A percentile compares a stretch with the other conserved stretches of the same genome.
These are phyloP conservation scores for Corynascus novoguineensis DNA, from an alignment of 495 filamentous ascomycete species.

Conservation along the genomic window DNA sequence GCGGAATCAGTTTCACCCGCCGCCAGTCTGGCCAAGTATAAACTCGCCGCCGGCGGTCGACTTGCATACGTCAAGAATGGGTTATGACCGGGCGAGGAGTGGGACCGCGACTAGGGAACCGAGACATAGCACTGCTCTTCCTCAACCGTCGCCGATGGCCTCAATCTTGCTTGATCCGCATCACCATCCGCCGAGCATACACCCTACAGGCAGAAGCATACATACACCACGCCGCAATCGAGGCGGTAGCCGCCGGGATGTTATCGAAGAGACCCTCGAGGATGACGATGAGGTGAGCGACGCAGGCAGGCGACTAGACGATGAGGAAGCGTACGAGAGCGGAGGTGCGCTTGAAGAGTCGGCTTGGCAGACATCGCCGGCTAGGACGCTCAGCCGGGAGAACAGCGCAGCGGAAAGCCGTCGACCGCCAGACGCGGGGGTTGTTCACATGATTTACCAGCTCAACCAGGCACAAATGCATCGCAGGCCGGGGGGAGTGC, in stretches of 20 bases:
- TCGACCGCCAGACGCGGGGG: slow-evolving; percentile 52
- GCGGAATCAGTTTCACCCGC: slow-evolving; percentile 67
- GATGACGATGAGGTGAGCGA: slow-evolving; percentile 58
- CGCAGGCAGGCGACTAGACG: slow-evolving; percentile 68
- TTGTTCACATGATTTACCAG: slow-evolving; percentile 82
- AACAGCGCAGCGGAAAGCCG: slow-evolving; percentile 29
- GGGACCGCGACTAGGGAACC: slow-evolving; percentile 25
- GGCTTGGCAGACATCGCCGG: slow-evolving; percentile 48
- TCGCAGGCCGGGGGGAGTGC: slow-evolving; percentile 34
- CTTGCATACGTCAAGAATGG: slow-evolving; percentile 47
- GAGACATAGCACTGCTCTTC: slow-evolving; percentile 29
- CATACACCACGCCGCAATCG: slow-evolving; percentile 36
- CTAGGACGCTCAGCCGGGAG: slow-evolving; percentile 37
- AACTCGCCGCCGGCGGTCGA: slow-evolving; percentile 57
- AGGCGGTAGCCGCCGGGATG: slow-evolving; percentile 37
- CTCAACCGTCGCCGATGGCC: slow-evolving; percentile 52
- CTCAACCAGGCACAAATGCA: slow-evolving; percentile 81
- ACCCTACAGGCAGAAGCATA: not conserved
- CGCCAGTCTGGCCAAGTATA: slow-evolving; percentile 68
- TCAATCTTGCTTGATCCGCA: slow-evolving; percentile 81
- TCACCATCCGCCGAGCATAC: slow-evolving; percentile 60
- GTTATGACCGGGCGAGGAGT: slow-evolving; percentile 37
- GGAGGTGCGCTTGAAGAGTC: slow-evolving; percentile 45
- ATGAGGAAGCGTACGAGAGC: slow-evolving; percentile 48
- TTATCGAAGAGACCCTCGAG: slow-evolving; percentile 46